Percentiles rank a stretch among this genome's conserved stretches.
Evolutionary conservation across 208 protist genomes (phyloP).

Genomic region (Strigomonas galati): DNA sequence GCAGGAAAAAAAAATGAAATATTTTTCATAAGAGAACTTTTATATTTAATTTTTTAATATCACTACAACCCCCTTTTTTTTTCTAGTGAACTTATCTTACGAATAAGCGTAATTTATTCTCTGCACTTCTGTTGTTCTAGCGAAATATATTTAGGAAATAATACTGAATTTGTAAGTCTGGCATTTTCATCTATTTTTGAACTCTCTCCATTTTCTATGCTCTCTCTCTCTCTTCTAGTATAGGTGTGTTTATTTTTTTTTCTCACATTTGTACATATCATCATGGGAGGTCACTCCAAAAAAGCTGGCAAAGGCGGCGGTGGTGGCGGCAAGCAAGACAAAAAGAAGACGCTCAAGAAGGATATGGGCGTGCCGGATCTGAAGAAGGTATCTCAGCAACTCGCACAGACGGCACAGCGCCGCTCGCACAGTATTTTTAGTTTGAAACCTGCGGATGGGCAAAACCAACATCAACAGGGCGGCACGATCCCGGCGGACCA

Average conservation of each 20-base stretch:
- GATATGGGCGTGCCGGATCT: slow-evolving; percentile 82
- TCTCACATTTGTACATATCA: slow-evolving; percentile 3
- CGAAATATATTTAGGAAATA: too few relatives aligned
- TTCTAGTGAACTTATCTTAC: slow-evolving; percentile 10
- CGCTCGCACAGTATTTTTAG: slow-evolving; percentile 74
- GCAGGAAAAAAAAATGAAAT: too few relatives aligned
- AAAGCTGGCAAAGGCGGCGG: slow-evolving; percentile 78
- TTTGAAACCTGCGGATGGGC: slow-evolving; percentile 21
- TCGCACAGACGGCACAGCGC: slow-evolving; percentile 54
- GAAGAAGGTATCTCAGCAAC: slow-evolving; percentile 54
- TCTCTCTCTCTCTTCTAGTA: neutral
- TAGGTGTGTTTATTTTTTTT: slow-evolving; percentile 1
- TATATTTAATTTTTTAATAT: slow-evolving; percentile 3
- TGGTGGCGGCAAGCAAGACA: slow-evolving; percentile 32
- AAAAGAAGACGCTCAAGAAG: slow-evolving; percentile 60
- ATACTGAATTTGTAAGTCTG: neutral
- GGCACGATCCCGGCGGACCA: too few relatives aligned
- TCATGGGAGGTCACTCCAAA: slow-evolving; percentile 87
- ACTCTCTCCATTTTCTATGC: slow-evolving; percentile 5
- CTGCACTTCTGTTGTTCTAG: too few relatives aligned
- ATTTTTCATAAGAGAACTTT: neutral
- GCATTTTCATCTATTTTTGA: slow-evolving; percentile 12
- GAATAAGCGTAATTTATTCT: slow-evolving; percentile 7
- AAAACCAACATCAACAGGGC: too few relatives aligned
- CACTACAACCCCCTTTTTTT: slow-evolving; percentile 16